phyloP scores from a whole-genome alignment of 2,329 filamentous ascomycete genomes.

The Coleophoma eucalyptorum region DNA sequence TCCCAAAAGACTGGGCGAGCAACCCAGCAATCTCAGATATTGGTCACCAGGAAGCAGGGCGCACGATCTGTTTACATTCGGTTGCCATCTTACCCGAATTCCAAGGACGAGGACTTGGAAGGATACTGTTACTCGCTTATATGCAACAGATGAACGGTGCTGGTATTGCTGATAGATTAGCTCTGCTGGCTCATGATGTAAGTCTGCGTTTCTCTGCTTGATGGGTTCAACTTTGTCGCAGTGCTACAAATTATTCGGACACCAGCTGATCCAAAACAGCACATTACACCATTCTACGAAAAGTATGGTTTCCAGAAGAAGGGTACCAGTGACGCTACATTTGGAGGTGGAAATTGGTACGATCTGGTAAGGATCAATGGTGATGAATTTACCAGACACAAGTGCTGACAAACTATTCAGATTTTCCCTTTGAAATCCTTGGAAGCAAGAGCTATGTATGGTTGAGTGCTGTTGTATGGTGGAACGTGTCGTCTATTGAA shows the following conservation, averaged over 20 bases:
- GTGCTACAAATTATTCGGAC: not conserved
- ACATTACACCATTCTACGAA: conserved; percentile 71
- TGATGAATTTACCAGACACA: no score
- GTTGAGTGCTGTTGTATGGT: conserved; percentile 7
- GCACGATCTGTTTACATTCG: conserved; percentile 78
- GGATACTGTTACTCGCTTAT: conserved; percentile 70
- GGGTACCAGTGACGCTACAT: conserved; percentile 66
- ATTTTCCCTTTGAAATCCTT: conserved; percentile 22
- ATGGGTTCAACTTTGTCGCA: not conserved
- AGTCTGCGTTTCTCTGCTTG: conserved; percentile 20
- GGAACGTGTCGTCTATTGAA: not conserved
- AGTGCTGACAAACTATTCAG: conserved; percentile 6
- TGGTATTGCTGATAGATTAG: conserved; percentile 66
- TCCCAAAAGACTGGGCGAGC: conserved; percentile 62
- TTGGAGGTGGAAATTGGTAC: conserved; percentile 77
- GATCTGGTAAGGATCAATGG: conserved; percentile 61
- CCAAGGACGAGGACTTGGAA: conserved; percentile 70
- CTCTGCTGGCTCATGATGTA: conserved; percentile 72
- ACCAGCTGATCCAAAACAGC: conserved; percentile 29
- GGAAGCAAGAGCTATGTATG: conserved; percentile 24
- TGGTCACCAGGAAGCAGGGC: conserved; percentile 70
- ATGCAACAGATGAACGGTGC: conserved; percentile 71
- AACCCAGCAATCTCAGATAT: conserved; percentile 39
- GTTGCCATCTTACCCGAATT: conserved; percentile 74
- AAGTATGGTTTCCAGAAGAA: conserved; percentile 67